Evolutionary conservation across 805 yeast genomes (phyloP), one percentile per base, ranked within the genome.

Genomic region (Barnettozyma californica): DNA sequence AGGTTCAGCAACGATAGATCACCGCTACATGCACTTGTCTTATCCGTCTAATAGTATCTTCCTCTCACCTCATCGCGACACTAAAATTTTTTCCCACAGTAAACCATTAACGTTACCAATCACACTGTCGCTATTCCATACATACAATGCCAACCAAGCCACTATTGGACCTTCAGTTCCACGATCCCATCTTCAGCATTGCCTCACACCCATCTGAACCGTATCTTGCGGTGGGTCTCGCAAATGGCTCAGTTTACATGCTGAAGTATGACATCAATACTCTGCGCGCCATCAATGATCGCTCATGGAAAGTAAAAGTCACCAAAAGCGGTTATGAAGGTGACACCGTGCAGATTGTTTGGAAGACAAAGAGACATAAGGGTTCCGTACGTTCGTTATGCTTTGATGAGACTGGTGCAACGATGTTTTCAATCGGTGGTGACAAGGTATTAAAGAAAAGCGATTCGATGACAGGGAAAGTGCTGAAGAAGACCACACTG

Each of bases 341-440:
- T 5, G 60, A 73, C 5, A 61, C 29, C 4, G 40, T 47, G 8
- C 25, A 34, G 27, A 36, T 47, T 25, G 48, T 66, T 1, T 92
- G 99, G 99, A 78, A 84, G 47, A 91, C 97, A 0, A 87, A 80
- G 59, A 77, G 98, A 62, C 98, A 92, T 62, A 90, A 89, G 64
- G 91, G 89, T 1, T 84, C 95, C 54, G 88, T 95, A 51, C 70
- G 99, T 39, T 78, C 85, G 4, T 68, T 87, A 2, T 69, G 78
- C 8, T 83, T 88, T 63, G 78, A 81, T 34, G 70, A 76, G 1
- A 62, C 67, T 6, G 75, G 75, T n/a, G 74, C 75, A 27, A 65
- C 66, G 48, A 46, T 90, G 0, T 87, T 72, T 58, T 75, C 95
- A 0, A 80, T 82, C 18, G 98, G 98, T 0, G 76, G 86, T 14